Evolutionary conservation across 73 alveolate species (phyloP).

Genomic region (Tetrahymena malaccensis): DNA sequence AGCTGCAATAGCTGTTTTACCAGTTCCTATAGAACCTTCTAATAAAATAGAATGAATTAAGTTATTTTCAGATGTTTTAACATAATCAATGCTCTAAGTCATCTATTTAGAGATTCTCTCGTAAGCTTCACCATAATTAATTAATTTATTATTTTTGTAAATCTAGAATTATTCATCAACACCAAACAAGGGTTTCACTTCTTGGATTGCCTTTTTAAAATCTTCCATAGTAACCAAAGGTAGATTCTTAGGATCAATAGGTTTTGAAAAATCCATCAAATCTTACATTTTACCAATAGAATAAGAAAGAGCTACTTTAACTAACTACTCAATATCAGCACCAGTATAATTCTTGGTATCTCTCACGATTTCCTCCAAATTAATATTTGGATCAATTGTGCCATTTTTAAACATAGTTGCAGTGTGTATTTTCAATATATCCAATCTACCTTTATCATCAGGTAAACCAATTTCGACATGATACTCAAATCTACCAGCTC

Average conservation of each 20-base stretch:
- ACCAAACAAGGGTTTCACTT: slow-evolving; percentile 96
- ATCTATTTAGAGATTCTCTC: neutral
- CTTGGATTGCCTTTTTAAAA: slow-evolving; percentile 84
- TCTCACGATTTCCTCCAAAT: slow-evolving; percentile 64
- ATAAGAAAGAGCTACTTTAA: slow-evolving; percentile 85
- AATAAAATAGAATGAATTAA: slow-evolving; percentile 81
- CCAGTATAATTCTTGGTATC: slow-evolving; percentile 94
- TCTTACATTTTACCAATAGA: slow-evolving; percentile 47
- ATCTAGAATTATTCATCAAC: slow-evolving; percentile 81
- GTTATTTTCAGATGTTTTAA: slow-evolving; percentile 68
- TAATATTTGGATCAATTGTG: slow-evolving; percentile 81
- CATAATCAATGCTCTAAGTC: slow-evolving; percentile 39
- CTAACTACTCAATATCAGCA: slow-evolving; percentile 94
- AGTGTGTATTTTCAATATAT: slow-evolving; percentile 98
- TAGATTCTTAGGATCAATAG: neutral
- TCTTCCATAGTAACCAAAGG: slow-evolving; percentile 71
- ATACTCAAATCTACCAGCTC: slow-evolving; percentile 99
- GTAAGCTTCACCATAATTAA: slow-evolving; percentile 62
- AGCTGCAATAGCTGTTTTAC: slow-evolving; percentile 98
- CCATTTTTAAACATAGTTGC: slow-evolving; percentile 82
- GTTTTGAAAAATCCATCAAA: neutral
- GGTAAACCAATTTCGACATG: slow-evolving; percentile 99
- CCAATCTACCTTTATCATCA: slow-evolving; percentile 95
- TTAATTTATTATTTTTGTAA: slow-evolving; percentile 76
- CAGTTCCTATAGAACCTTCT: slow-evolving; percentile 93